Conservation (phyloP, 805 yeast species). For the Tetrapisispora phaffii region DNA sequence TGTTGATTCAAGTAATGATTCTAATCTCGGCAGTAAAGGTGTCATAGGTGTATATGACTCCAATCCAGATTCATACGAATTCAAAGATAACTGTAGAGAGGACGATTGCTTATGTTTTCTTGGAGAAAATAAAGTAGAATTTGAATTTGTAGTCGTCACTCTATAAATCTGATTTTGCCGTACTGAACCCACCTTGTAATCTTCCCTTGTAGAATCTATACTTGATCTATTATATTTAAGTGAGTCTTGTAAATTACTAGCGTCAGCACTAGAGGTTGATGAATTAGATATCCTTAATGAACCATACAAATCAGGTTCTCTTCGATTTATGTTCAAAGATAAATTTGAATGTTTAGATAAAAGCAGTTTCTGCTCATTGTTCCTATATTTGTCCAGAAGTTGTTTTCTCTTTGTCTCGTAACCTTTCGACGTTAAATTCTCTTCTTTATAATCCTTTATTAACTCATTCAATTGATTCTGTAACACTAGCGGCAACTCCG, state of each 20-base stretch:
- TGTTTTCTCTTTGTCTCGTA: slow-evolving; percentile 45
- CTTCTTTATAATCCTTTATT: slow-evolving; percentile 48
- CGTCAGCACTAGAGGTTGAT: background rate
- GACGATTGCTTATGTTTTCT: slow-evolving; percentile 10
- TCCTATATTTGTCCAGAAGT: slow-evolving; percentile 10
- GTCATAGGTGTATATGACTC: slow-evolving; percentile 25
- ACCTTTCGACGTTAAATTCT: slow-evolving; percentile 66
- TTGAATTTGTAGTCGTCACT: slow-evolving; percentile 26
- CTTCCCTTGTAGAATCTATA: background rate
- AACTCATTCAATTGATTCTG: slow-evolving; percentile 35
- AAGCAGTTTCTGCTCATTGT: background rate
- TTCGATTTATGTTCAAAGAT: background rate
- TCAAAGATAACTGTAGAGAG: slow-evolving; percentile 24
- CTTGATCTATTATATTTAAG: background rate
- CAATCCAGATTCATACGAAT: slow-evolving; percentile 19
- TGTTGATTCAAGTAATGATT: slow-evolving; percentile 52
- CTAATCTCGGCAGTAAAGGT: slow-evolving; percentile 34
- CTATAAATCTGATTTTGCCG: slow-evolving; percentile 14
- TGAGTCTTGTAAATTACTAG: background rate
- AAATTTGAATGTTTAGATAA: background rate
- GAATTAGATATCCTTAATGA: background rate
- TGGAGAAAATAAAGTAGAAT: slow-evolving; percentile 13
- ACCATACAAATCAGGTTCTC: background rate
- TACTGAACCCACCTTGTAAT: slow-evolving; percentile 2
- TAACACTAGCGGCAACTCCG: slow-evolving; percentile 29